Evolutionary conservation across 2,329 filamentous ascomycete genomes (phyloP).

Genomic region (Grosmannia serpens): DNA sequence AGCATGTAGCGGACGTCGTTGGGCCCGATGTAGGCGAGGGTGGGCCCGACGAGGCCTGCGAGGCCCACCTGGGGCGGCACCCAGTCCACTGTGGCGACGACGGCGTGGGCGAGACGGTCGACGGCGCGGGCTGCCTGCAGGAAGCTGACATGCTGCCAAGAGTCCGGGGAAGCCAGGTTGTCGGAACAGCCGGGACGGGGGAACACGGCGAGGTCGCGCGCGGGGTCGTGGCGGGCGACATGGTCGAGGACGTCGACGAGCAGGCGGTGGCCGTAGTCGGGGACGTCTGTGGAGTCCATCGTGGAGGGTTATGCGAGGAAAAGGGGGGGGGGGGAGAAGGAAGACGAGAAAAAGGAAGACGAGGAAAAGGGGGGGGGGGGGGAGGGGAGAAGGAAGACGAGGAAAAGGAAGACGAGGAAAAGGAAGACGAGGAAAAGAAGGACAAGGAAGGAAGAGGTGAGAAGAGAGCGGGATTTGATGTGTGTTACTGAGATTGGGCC

Average conservation of each 20-base stretch:
- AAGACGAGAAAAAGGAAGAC: no score
- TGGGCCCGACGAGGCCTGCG: slow-evolving; percentile 14
- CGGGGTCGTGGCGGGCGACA: neutral
- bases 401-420: no score
- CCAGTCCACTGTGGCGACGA: neutral
- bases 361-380: no score
- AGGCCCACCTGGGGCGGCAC: slow-evolving; percentile 9
- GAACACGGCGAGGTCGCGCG: neutral
- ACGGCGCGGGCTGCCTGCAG: slow-evolving; percentile 8
- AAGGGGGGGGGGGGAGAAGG: no score
- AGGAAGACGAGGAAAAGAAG: no score
- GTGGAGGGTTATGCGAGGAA: neutral
- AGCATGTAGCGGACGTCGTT: slow-evolving; percentile 18
- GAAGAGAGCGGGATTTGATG: no score
- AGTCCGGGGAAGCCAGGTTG: neutral
- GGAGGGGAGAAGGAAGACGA: no score
- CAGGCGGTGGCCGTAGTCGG: slow-evolving; percentile 4
- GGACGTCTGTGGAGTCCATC: neutral
- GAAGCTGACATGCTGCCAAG: slow-evolving; percentile 1
- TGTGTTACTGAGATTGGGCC: no score
- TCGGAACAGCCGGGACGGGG: neutral
- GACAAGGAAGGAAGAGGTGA: no score
- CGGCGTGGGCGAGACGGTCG: slow-evolving; percentile 6
- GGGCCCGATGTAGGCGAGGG: slow-evolving; percentile 33
- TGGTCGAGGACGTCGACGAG: slow-evolving; percentile 7